Evolutionary conservation across 129 eudicot species (phyloP).

Genomic region (Scalesia atractyloides): DNA sequence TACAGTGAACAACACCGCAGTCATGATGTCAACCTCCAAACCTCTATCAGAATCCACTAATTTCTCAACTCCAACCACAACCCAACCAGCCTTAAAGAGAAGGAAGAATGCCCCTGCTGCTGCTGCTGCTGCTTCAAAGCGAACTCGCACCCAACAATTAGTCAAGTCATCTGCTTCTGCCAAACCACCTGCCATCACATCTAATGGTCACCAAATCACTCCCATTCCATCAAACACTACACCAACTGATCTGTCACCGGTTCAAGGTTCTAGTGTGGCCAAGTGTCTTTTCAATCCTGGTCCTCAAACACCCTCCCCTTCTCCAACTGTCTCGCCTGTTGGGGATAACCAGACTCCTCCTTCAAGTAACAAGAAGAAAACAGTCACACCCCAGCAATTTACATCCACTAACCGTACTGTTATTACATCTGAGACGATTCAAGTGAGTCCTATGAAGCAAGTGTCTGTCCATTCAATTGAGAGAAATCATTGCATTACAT

Average conservation of each 20-base stretch:
- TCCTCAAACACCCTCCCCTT: conserved; percentile 88
- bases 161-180: conserved; percentile 27
- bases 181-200: conserved; percentile 21
- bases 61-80: conserved; percentile 49
- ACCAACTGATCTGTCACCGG: conserved; percentile 26
- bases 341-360: conserved; percentile 51
- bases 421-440: conserved; percentile 75
- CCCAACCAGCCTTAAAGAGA: conserved; percentile 41
- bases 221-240: conserved; percentile 30
- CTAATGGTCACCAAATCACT: conserved; percentile 27
- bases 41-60: conserved; percentile 33
- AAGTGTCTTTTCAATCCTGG: conserved; percentile 75
- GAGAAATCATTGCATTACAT: conserved; percentile 68
- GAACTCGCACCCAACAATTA: conserved; percentile 37
- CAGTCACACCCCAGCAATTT: conserved; percentile 49
- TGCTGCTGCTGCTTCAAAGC: conserved; percentile 58
- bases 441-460: conserved; percentile 83
- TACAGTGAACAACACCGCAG: conserved; percentile 48
- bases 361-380: conserved; percentile 40
- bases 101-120: conserved; percentile 37
- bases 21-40: conserved; percentile 41
- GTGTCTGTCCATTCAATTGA: conserved; percentile 61
- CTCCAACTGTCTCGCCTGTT: conserved; percentile 57
- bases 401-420: conserved; percentile 71
- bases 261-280: conserved; percentile 68